Conservation (phyloP, 306 rosid species). For the Sesbania bispinosa region DNA sequence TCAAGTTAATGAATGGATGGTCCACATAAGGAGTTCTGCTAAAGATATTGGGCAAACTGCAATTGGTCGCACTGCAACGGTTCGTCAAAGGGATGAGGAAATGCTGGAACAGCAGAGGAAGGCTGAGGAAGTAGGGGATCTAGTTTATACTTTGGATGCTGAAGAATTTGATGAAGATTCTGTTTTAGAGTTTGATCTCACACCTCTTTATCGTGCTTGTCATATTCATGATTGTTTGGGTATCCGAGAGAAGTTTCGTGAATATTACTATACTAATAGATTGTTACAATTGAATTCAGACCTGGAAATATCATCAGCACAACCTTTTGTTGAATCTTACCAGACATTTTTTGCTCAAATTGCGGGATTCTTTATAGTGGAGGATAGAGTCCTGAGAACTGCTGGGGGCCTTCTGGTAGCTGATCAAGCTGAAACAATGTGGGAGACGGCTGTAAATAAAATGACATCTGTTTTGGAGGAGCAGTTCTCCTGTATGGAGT, state of each 20-base stretch:
- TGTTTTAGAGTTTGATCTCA: constrained; percentile 65
- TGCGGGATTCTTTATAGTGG: constrained; percentile 90
- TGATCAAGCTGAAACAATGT: constrained; percentile 82
- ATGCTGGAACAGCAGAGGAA: constrained; percentile 66
- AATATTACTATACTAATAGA: constrained; percentile 81
- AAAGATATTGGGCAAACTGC: constrained; percentile 79
- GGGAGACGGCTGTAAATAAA: constrained; percentile 73
- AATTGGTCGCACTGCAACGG: constrained; percentile 62
- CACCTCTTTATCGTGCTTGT: constrained; percentile 90
- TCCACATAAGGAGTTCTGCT: constrained; percentile 75
- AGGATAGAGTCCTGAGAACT: constrained; percentile 82
- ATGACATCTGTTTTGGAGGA: constrained; percentile 58
- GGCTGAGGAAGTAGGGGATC: constrained; percentile 63
- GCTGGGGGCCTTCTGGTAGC: constrained; percentile 59
- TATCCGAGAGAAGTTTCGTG: constrained; percentile 69
- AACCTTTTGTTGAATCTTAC: constrained; percentile 75
- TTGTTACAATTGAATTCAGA: constrained; percentile 86
- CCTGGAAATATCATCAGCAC: constrained; percentile 69
- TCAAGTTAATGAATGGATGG: constrained; percentile 91
- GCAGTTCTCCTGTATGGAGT: constrained; percentile 75
- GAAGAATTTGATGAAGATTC: constrained; percentile 74
- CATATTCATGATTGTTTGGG: constrained; percentile 87
- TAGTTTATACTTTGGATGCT: constrained; percentile 55
- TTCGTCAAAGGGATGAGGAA: constrained; percentile 77
- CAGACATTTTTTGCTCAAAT: constrained; percentile 84